Conservation (phyloP, 805 yeast genomes). For the Saccharomyces kudriavzevii region DNA sequence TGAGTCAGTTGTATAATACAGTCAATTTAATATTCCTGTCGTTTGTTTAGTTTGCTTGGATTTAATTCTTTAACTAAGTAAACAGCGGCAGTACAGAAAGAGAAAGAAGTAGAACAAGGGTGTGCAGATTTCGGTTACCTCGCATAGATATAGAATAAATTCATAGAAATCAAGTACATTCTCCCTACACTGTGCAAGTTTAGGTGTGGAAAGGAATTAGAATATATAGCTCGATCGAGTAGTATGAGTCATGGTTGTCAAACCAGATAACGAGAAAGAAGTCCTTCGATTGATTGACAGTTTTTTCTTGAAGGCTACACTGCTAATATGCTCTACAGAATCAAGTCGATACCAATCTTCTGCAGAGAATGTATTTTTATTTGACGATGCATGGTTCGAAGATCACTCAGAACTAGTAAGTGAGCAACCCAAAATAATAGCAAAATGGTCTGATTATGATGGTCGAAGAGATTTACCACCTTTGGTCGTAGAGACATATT, state of each 20-base stretch:
- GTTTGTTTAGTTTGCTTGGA: not conserved
- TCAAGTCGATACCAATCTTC: constrained; percentile 21
- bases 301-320: constrained; percentile 58
- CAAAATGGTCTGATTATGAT: constrained; percentile 59
- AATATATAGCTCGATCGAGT: not conserved
- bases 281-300: constrained; percentile 40
- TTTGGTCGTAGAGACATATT: constrained; percentile 72
- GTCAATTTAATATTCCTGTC: not conserved
- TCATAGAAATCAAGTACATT: not conserved
- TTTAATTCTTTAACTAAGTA: not conserved
- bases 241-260: not conserved
- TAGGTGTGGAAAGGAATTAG: not conserved
- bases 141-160: not conserved
- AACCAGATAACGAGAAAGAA: constrained; percentile 11
- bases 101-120: not conserved
- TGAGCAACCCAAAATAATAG: constrained; percentile 28
- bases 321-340: constrained; percentile 46
- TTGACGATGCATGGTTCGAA: constrained; percentile 14
- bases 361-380: constrained; percentile 9
- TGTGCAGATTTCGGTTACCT: not conserved
- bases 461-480: constrained; percentile 52
- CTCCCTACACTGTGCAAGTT: not conserved
- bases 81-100: not conserved
- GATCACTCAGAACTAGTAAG: constrained; percentile 4
- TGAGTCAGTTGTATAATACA: not conserved